A percentile compares a stretch with the other conserved stretches of the same genome.
These are phyloP conservation scores for Tetrahymena malaccensis DNA, from an alignment of 73 alveolate species.

Conservation along the genomic window DNA sequence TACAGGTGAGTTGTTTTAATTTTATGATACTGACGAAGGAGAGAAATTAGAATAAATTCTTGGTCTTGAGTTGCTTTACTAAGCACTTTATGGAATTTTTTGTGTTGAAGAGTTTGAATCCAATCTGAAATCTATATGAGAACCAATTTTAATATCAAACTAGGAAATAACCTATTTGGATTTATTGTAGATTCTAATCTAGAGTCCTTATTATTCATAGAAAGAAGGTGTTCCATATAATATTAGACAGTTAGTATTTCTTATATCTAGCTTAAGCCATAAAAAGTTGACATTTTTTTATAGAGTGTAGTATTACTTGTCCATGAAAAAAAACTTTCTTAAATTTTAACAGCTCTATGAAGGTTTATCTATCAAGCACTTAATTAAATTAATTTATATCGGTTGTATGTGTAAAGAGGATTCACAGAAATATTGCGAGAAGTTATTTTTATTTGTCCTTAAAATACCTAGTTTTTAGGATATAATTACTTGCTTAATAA, in stretches of 20 bases:
- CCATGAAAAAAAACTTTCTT: neutral
- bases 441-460: neutral
- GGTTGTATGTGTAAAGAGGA: neutral
- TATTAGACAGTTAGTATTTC: neutral
- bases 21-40: neutral
- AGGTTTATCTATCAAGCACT: neutral
- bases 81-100: neutral
- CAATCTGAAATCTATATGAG: neutral
- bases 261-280: neutral
- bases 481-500: neutral
- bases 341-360: neutral
- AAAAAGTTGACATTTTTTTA: neutral
- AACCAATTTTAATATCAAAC: neutral
- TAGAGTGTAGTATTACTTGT: neutral
- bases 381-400: neutral
- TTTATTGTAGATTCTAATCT: neutral
- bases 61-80: neutral
- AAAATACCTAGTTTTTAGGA: neutral
- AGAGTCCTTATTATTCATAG: neutral
- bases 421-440: neutral
- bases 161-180: neutral
- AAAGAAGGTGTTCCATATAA: neutral
- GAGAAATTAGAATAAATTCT: neutral
- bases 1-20: neutral
- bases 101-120: neutral